These are phyloP conservation scores for Boletus rufocinnamomeus DNA, from an alignment of 768 basidiomycete genomes.

Conservation along the genomic window DNA sequence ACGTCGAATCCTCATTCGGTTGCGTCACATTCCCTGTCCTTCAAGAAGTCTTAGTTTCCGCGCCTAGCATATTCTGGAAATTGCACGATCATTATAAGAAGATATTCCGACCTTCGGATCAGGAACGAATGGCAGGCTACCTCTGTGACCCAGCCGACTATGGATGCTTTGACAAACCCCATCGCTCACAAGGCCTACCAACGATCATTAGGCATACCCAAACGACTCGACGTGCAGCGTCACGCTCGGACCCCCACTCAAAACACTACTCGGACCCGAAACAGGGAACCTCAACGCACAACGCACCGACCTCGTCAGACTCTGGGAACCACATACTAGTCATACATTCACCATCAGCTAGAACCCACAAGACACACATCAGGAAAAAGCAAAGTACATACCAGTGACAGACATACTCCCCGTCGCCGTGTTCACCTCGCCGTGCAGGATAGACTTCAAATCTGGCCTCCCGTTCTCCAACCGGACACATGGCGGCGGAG, in stretches of 20 bases:
- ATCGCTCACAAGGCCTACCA: background rate
- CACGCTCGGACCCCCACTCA: constrained; percentile 42
- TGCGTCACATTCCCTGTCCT: constrained; percentile 22
- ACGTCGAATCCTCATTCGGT: constrained; percentile 19
- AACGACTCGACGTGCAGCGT: constrained; percentile 42
- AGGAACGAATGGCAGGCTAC: background rate
- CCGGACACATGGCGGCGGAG: no score
- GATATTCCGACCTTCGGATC: background rate
- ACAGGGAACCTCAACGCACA: constrained; percentile 41
- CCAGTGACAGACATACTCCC: no score
- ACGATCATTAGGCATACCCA: constrained; percentile 37
- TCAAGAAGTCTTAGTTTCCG: constrained; percentile 25
- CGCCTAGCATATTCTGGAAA: constrained; percentile 16
- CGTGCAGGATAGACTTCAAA: no score
- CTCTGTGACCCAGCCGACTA: no score
- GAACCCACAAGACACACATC: no score
- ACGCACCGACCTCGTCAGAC: constrained; percentile 43
- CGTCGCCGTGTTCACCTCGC: no score
- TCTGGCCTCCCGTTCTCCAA: no score
- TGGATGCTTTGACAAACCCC: background rate
- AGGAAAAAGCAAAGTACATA: no score
- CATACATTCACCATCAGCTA: no score
- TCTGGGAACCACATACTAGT: no score
- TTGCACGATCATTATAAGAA: background rate
- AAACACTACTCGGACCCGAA: constrained; percentile 25